Base-by-base conservation (phyloP, 441 rosid genomes). In the Cnidoscolus chayamansa region DNA sequence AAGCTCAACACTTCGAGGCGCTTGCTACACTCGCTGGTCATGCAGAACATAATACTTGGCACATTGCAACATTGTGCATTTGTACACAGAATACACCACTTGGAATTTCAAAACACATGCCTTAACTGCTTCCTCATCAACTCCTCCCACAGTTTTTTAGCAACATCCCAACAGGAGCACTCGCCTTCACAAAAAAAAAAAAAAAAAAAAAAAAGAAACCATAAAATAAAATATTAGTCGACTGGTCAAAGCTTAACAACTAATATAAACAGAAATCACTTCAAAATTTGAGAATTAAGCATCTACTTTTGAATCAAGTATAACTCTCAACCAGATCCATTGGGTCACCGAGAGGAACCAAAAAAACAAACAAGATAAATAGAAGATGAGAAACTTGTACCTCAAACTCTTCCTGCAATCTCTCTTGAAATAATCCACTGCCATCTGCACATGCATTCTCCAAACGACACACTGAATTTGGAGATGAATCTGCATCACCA, bases 371-470 rank as follows among this genome's bases (percentile, higher is more conserved):
- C 51, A 53, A 65, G 63, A 0, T 45, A 72, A 66, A 17, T 4
- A 53, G 35, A 15, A 47, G 59, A 16, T 25, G 20, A 74, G 68
- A 30, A 70, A 73, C 67, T 74, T 76, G 50, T 78, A 70, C 96
- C 96, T 88, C 83, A 68, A 79, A 50, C 75, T 84, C 87, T 73
- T 82, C 89, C 3, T 81, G 75, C 81, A 81, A 75, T 83, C 76
- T 70, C 70, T 81, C 84, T 75, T 74, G 83, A 72, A 79, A 64
- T 31, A 72, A 78, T 71, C 75, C 48, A 15, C 57, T 60, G 9
- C 72, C 66, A 79, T 67, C 76, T 79, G 77, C 54, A 71, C 79
- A 83, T 40, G 77, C 84, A 73, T 69, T 85, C 54, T 81, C 88
- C 74, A 65, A 62, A 65, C 76, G 67, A n/a, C 81, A 71, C 69